Evolutionary conservation across 2,329 filamentous ascomycete species (phyloP), one percentile per base, ranked within the genome.

Genomic region (Exutisphaerella laricina): DNA sequence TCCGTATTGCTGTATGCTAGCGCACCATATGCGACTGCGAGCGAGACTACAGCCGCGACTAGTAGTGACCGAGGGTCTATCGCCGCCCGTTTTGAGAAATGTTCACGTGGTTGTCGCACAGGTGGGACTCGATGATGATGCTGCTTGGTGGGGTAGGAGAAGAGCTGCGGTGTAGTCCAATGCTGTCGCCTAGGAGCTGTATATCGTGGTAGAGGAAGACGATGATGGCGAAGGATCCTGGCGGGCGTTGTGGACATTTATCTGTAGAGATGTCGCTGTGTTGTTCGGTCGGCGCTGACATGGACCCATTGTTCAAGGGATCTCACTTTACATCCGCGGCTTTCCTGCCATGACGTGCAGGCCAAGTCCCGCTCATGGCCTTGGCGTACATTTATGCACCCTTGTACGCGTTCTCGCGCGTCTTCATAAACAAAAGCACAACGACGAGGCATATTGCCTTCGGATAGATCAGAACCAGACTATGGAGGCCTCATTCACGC

Each of bases 1-100:
- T 46, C 34, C 17, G 29, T 26, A 7, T 14, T 31, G 26, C 30
- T 45, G 45, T 50, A 56, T 40, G 31, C 25, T 14, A 51, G 30
- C 32, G 40, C 39, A n/a, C 50, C 21, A 48, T 56, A 60, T 36
- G 51, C 55, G 21, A 53, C 41, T 12, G 44, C 51, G n/a, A 45
- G 29, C 4, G 49, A 51, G 12, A 55, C 16, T 5, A 46, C 40
- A 7, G 51, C 49, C n/a, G 54, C 56, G 29, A 56, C 29, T n/a
- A 58, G 29, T 10, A 59, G 44, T n/a, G 49, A 38, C 14, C 49
- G 22, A 10, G 58, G 55, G 33, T 59, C 54, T 28, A 60, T 26
- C 10, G 29, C 47, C 35, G 46, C 46, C 16, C 34, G 36, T 38
- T 47, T 46, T 10, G 22, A 18, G 14, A 30, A 18, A 39, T 30